A percentile compares a stretch with the other conserved stretches of the same genome.
Conservation (phyloP, 129 eudicot species). For the Sambucus nigra region DNA sequence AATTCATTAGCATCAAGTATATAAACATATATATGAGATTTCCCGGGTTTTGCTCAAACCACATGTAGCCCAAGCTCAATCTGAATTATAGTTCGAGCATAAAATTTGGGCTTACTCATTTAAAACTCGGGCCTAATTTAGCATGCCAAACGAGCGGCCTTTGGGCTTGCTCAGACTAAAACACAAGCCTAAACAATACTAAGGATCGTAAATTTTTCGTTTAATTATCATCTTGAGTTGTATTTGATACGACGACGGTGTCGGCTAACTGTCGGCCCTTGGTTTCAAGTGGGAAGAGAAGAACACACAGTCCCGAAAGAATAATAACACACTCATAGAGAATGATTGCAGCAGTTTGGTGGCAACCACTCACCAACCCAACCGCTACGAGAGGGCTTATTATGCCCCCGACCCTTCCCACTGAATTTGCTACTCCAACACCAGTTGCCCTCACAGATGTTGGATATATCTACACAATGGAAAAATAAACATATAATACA, state of each 20-base stretch:
- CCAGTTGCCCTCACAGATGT: constrained; percentile 68
- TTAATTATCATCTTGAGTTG: too few relatives aligned
- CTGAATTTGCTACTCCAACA: constrained; percentile 50
- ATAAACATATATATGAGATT: too few relatives aligned
- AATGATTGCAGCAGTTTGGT: constrained; percentile 42
- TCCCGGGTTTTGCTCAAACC: too few relatives aligned
- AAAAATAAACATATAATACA: not conserved
- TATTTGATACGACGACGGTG: constrained; percentile 18
- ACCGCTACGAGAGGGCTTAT: constrained; percentile 57
- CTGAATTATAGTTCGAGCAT: too few relatives aligned
- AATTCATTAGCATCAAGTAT: too few relatives aligned
- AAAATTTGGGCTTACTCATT: too few relatives aligned
- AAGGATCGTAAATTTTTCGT: not conserved
- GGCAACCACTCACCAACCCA: constrained; percentile 43
- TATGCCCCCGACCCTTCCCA: constrained; percentile 66
- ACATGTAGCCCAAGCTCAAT: too few relatives aligned
- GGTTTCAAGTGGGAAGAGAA: constrained; percentile 54
- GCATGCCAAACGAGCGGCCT: too few relatives aligned
- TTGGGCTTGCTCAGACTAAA: too few relatives aligned
- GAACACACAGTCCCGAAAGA: constrained; percentile 43
- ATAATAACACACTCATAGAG: constrained; percentile 47
- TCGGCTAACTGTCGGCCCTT: constrained; percentile 45
- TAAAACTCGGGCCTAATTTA: too few relatives aligned
- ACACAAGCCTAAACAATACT: too few relatives aligned
- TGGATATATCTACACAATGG: constrained; percentile 47